These are phyloP conservation scores for Coffea eugenioides DNA, from an alignment of 257 asterid genomes.

Conservation along the genomic window DNA sequence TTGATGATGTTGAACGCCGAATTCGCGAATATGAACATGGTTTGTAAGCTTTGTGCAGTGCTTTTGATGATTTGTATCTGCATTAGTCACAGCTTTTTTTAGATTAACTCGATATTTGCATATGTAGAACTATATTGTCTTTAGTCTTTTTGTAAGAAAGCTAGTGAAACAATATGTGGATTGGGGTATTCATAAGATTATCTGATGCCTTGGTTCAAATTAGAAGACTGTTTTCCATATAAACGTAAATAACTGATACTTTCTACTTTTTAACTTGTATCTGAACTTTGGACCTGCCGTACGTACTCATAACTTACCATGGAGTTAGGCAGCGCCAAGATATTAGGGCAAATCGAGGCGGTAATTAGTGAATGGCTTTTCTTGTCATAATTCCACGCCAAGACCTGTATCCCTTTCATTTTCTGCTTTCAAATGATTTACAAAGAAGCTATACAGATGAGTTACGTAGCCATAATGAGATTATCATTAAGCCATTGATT, in stretches of 20 bases:
- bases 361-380: background rate
- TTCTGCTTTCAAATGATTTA: background rate
- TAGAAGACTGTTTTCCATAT: background rate
- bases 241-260: background rate
- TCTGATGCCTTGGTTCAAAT: background rate
- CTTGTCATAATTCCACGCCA: background rate
- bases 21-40: slow-evolving; percentile 95
- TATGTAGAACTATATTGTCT: background rate
- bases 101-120: background rate
- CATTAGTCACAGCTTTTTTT: background rate
- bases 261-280: background rate
- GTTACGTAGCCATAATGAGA: background rate
- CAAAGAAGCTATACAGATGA: background rate
- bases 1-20: slow-evolving; percentile 88
- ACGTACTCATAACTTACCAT: background rate
- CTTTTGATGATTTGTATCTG: background rate
- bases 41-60: slow-evolving; percentile 31
- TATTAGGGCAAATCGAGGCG: background rate
- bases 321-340: background rate
- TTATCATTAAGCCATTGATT: background rate
- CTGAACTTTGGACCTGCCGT: background rate
- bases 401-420: slow-evolving; percentile 1
- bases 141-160: background rate
- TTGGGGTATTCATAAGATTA: background rate
- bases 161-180: background rate